Conservation (phyloP, 305 asterid genomes). For the Fraxinus paxiana region DNA sequence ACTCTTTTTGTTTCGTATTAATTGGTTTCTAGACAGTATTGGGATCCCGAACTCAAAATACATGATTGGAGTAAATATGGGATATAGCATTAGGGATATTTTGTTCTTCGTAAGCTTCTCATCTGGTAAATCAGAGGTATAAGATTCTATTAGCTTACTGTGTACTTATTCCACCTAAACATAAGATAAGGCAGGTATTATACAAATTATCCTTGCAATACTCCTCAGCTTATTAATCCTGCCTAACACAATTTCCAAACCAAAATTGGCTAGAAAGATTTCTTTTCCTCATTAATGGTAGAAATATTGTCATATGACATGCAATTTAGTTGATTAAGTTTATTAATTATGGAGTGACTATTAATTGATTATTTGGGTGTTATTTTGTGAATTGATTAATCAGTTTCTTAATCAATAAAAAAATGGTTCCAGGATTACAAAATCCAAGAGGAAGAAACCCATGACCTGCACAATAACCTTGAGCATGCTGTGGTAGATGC, state of each 20-base stretch:
- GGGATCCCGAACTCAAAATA: background rate
- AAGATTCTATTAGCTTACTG: background rate
- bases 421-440: conserved; percentile 46
- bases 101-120: background rate
- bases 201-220: background rate
- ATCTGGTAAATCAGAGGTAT: background rate
- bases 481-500: conserved; percentile 43
- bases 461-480: conserved; percentile 35
- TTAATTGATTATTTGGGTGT: conserved; percentile 10
- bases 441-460: conserved; percentile 26
- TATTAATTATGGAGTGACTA: background rate
- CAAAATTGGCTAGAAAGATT: background rate
- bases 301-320: background rate
- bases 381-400: conserved; percentile 6
- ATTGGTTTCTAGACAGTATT: background rate
- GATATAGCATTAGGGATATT: background rate
- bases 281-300: background rate
- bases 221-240: conserved; percentile 1
- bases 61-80: background rate
- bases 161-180: background rate
- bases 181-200: background rate
- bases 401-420: conserved; percentile 23
- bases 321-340: background rate
- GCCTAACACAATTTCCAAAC: background rate
- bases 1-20: background rate